Evolutionary conservation across 2,329 filamentous ascomycete species (phyloP).

Genomic region (Ascochyta fabae): DNA sequence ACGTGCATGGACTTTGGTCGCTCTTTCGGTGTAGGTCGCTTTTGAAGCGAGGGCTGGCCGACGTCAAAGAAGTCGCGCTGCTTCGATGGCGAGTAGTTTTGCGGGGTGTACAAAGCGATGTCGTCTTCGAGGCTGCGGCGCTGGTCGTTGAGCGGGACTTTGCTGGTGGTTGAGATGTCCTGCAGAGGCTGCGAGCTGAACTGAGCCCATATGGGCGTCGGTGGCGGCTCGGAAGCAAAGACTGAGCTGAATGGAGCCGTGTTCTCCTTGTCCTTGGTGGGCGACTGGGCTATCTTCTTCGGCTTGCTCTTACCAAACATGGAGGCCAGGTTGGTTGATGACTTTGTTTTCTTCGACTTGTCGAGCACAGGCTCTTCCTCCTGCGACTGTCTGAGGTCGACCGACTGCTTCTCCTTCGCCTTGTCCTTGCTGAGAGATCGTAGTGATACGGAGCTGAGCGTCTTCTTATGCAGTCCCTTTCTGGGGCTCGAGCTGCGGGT

Average conservation of each 20-base stretch:
- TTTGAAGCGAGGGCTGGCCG: conserved; percentile 53
- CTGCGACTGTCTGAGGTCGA: conserved; percentile 38
- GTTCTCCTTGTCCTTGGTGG: conserved; percentile 75
- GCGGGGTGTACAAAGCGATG: conserved; percentile 64
- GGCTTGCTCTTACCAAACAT: conserved; percentile 76
- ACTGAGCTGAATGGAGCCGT: conserved; percentile 64
- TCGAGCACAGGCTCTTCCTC: conserved; percentile 36
- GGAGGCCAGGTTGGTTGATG: conserved; percentile 78
- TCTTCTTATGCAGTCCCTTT: conserved; percentile 58
- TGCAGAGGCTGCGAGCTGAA: conserved; percentile 59
- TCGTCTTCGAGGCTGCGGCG: conserved; percentile 59
- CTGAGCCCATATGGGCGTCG: conserved; percentile 81
- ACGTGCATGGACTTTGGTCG: conserved; percentile 61
- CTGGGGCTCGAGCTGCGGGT: conserved; percentile 41
- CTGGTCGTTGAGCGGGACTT: conserved; percentile 54
- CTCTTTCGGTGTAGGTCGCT: conserved; percentile 41
- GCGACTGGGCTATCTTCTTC: conserved; percentile 63
- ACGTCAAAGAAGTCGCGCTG: conserved; percentile 67
- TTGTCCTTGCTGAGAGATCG: conserved; percentile 57
- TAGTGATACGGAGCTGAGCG: conserved; percentile 61
- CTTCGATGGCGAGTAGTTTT: conserved; percentile 65
- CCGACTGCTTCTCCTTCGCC: conserved; percentile 39
- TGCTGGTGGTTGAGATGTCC: conserved; percentile 47
- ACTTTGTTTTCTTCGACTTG: conserved; percentile 76
- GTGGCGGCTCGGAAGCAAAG: conserved; percentile 41